Evolutionary conservation across 495 filamentous ascomycete genomes (phyloP).

Genomic region (Annulohypoxylon stygium): DNA sequence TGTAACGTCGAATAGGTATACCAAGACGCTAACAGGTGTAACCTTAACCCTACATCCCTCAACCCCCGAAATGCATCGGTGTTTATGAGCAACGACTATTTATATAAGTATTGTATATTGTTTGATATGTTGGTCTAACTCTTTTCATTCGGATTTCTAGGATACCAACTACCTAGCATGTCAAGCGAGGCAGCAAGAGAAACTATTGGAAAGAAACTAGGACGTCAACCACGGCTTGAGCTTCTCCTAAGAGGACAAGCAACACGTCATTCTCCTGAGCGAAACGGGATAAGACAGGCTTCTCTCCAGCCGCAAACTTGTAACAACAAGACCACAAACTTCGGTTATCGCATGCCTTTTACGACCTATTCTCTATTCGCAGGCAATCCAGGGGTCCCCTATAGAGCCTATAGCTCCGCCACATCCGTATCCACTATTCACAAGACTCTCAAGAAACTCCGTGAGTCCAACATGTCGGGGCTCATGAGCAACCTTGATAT

Average conservation of each 20-base stretch:
- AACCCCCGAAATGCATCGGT: background rate
- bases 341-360: background rate
- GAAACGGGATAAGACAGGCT: background rate
- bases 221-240: background rate
- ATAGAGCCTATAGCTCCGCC: constrained; percentile 27
- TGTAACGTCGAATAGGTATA: background rate
- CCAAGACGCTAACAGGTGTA: background rate
- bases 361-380: background rate
- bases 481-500: constrained; percentile 52
- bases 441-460: constrained; percentile 24
- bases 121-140: background rate
- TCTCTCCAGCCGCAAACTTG: background rate
- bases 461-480: constrained; percentile 21
- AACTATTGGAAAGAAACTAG: constrained; percentile 14
- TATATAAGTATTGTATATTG: background rate
- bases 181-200: constrained; percentile 25
- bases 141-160: background rate
- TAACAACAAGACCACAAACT: background rate
- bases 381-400: background rate
- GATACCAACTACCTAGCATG: constrained; percentile 13
- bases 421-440: constrained; percentile 33
- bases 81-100: background rate
- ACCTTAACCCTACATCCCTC: background rate
- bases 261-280: background rate
- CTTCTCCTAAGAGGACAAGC: constrained; percentile 15